phyloP scores from a whole-genome alignment of 768 basidiomycete genomes.

The Leccinum subtestaceum region DNA sequence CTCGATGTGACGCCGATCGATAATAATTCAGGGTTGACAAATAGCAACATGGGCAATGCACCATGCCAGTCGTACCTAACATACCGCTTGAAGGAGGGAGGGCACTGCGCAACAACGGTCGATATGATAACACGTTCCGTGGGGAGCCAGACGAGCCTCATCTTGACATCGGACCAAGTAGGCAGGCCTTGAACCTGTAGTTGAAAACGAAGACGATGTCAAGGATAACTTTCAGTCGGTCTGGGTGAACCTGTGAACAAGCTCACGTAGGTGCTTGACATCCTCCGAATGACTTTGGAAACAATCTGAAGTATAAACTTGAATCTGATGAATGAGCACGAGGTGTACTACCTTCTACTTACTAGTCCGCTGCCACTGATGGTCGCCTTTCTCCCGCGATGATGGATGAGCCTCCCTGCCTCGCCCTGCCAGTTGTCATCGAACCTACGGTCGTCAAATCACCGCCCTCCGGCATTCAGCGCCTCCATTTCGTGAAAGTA shows the following conservation, averaged over 20 bases:
- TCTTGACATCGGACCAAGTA: neutral
- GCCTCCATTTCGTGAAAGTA: neutral
- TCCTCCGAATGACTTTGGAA: neutral
- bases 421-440: neutral
- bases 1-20: conserved; percentile 8
- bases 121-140: neutral
- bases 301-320: neutral
- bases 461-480: neutral
- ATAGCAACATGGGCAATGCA: neutral
- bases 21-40: conserved; percentile 2
- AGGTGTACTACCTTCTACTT: neutral
- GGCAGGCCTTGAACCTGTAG: neutral
- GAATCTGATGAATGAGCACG: neutral
- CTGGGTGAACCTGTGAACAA: neutral
- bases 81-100: neutral
- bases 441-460: neutral
- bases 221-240: neutral
- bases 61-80: neutral
- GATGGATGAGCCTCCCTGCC: neutral
- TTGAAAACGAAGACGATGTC: neutral
- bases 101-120: conserved; percentile 2
- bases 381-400: neutral
- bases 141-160: conserved; percentile 4
- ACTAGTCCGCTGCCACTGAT: neutral
- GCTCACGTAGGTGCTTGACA: conserved; percentile 1